phyloP scores from a whole-genome alignment of 2,329 filamentous ascomycete species.

The Epichloe sibirici region DNA sequence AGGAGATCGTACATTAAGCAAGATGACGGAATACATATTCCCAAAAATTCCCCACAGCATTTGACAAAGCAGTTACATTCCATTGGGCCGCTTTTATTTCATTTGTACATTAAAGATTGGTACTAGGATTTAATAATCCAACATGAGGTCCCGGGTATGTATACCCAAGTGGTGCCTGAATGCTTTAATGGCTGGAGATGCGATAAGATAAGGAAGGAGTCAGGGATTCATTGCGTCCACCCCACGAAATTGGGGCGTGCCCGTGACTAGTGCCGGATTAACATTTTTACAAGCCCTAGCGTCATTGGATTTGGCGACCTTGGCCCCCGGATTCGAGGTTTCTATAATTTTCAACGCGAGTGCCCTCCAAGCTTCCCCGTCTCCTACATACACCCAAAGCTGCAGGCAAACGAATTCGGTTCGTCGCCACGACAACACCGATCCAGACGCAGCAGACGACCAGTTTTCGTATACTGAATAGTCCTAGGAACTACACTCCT shows the following conservation, averaged over 20 bases:
- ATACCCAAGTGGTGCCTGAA: no score
- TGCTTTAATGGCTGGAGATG: not conserved
- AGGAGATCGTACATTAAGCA: no score
- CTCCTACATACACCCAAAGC: slow-evolving; percentile 6
- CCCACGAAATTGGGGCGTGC: not conserved
- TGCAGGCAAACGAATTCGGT: slow-evolving; percentile 6
- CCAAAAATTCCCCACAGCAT: no score
- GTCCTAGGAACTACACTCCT: not conserved
- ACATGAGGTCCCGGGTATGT: not conserved
- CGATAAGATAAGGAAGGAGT: slow-evolving; percentile 10
- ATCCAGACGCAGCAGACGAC: slow-evolving; percentile 3
- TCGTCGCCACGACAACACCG: slow-evolving; percentile 1
- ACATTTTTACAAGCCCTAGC: slow-evolving; percentile 26
- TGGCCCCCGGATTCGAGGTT: slow-evolving; percentile 26
- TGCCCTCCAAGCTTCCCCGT: not conserved
- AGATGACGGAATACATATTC: no score
- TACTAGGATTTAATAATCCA: not conserved
- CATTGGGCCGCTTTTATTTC: not conserved
- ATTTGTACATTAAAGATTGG: not conserved
- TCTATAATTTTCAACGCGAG: slow-evolving; percentile 29
- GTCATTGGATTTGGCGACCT: slow-evolving; percentile 28
- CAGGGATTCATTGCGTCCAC: slow-evolving; percentile 1
- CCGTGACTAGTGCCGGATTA: slow-evolving; percentile 19
- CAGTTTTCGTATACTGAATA: not conserved
- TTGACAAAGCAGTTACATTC: no score